Evolutionary conservation across 345 rosid genomes (phyloP).

Genomic region (Litchi chinensis): DNA sequence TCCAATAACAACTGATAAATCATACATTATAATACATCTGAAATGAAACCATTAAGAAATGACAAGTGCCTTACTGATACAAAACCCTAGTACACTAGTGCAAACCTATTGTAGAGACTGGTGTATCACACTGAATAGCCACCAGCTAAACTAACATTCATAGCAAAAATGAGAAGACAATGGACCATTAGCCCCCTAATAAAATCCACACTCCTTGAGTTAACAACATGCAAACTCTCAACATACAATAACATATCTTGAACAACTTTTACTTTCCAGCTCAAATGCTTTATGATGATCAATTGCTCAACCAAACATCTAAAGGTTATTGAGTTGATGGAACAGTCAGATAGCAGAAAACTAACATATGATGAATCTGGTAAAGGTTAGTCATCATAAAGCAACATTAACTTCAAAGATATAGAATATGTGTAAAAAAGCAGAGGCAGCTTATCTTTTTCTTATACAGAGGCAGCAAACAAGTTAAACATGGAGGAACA

Average conservation of each 20-base stretch:
- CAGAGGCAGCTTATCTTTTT: not conserved
- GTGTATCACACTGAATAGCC: not conserved
- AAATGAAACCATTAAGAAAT: not conserved
- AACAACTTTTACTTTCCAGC: not conserved
- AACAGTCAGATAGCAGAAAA: not conserved
- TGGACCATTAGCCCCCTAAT: not conserved
- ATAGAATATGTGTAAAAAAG: not conserved
- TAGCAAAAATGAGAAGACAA: not conserved
- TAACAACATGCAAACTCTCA: not conserved
- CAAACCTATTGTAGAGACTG: not conserved
- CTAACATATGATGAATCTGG: not conserved
- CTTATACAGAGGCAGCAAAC: not conserved
- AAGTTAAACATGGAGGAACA: too few relatives aligned
- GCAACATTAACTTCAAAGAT: constrained; percentile 3
- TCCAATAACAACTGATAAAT: not conserved
- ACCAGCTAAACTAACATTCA: not conserved
- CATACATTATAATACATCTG: not conserved
- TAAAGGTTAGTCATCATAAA: not conserved
- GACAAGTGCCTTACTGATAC: not conserved
- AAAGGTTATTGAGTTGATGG: not conserved
- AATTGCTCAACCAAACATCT: not conserved
- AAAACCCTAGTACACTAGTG: not conserved
- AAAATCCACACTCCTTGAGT: not conserved
- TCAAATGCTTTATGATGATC: not conserved
- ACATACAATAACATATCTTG: not conserved